Percentiles rank a stretch among this genome's conserved stretches.
Evolutionary conservation across 2,329 filamentous ascomycete species (phyloP).

Genomic region (Aspergillus calidoustus): DNA sequence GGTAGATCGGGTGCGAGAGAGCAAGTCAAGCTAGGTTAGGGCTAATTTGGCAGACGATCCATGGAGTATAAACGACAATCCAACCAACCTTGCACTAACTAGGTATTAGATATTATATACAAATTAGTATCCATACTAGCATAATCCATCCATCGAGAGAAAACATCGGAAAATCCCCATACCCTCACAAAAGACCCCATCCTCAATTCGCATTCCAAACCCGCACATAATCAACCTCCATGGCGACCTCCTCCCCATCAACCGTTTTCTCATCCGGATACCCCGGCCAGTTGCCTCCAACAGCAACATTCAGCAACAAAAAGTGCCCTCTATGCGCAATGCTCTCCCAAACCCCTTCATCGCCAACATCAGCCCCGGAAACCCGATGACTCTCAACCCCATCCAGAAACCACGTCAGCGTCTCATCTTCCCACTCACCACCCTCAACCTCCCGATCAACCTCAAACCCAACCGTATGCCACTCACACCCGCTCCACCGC

Average conservation of each 20-base stretch:
- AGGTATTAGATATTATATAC: no score
- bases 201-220: conserved; percentile 12
- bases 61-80: no score
- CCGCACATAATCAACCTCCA: conserved; percentile 19
- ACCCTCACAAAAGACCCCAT: background rate
- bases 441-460: conserved; percentile 7
- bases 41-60: background rate
- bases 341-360: conserved; percentile 3
- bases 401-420: conserved; percentile 13
- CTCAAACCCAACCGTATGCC: conserved; percentile 18
- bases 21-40: background rate
- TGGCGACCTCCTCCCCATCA: conserved; percentile 8
- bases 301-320: conserved; percentile 19
- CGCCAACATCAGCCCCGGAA: conserved; percentile 1
- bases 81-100: no score
- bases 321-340: conserved; percentile 16
- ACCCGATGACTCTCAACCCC: conserved; percentile 1
- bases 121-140: no score
- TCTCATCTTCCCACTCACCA: background rate
- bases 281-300: conserved; percentile 18
- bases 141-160: no score
- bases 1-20: conserved; percentile 10
- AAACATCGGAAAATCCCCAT: no score
- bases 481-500: conserved; percentile 3
- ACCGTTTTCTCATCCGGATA: conserved; percentile 17